Evolutionary conservation across 805 yeast genomes (phyloP), one percentile per base, ranked within the genome.

Genomic region (Saccharomycopsis fodiens): DNA sequence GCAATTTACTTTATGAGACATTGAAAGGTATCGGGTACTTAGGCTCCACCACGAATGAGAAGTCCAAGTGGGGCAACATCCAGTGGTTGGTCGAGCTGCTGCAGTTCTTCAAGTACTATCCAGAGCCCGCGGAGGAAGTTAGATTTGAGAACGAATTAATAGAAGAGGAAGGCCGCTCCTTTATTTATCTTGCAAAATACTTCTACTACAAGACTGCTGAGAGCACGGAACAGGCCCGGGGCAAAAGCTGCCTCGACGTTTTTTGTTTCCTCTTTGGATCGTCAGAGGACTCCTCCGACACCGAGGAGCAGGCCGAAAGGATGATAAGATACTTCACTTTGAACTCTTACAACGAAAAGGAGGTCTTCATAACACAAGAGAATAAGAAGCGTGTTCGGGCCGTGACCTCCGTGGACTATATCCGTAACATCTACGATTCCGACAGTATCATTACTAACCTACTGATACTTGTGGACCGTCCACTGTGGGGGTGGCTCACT

Each of bases 11-110:
- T 1, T 35, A 31, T 12, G 45, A 36, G 3, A 46, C 47, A 2
- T 15, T 42, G 2, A 16, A 35, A 4, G 44, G 46, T 36, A 76
- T 89, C 40, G 96, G 94, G 0, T 82, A 81, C 58, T 63, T 89
- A 54, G 96, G 97, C 15, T 83, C 89, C 1, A 73, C 69, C 4
- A 81, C 76, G 48, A 96, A 86, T 64, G 95, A 82, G 59, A 67
- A 69, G 45, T 34, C n/a, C 17, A 49, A 49, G 32, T 49, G 52
- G 52, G 23, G n/a, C n/a, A 19, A 15, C 6, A 34, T 49, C 16
- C 49, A 49, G 23, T 44, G 41, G 12, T 25, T 42, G 10, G 34
- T 46, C 4, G 37, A 36, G 3, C 30, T 37, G 19, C 25, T 36
- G 20, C 35, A 42, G 12, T 38, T 49, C 7, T 46, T 21, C 42